Evolutionary conservation across 345 rosid species (phyloP), one percentile per base, ranked within the genome.

Genomic region (Ceriops tagal): DNA sequence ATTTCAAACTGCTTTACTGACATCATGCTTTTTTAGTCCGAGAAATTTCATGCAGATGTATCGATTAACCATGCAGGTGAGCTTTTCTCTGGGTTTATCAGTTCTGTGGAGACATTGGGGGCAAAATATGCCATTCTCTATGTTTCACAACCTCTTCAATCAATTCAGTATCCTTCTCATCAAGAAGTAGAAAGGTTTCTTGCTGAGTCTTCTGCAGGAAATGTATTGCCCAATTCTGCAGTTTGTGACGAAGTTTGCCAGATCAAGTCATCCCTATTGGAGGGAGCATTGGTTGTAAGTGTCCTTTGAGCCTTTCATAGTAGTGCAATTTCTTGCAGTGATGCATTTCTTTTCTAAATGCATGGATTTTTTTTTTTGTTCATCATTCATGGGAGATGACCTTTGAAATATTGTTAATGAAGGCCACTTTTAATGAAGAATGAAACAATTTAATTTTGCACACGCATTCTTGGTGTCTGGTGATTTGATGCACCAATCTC

Each of bases 231-330:
- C 64, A 68, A 77, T 61, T 20, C 82, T 39, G 82, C 83, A 10
- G 22, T 27, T 49, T 95, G 99, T 28, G 87, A 89, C 78, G 92
- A 91, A 77, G 85, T 95, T 73, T 95, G 99, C 89, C 78, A 78
- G 76, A 75, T 95, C 66, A 95, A 95, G 77, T 80, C 99, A 67
- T 87, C 99, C 2, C 92, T 95, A 77, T 68, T 92, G 75, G 98
- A 95, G 82, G 99, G 99, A 69, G 71, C 90, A 67, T 73, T 92
- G 31, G 97, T 89, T 69, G 99, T 95, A 82, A 88, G 89, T 82
- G 71, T 56, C 71, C 64, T 21, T 24, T 65, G 52, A 30, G 39
- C 67, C 47, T 71, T 71, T 66, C 43, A 6, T 43, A 13, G 49
- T 13, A 2, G 49, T 43, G 18, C 49, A 43, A 43, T 43, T 39